Percentiles rank a stretch among this genome's conserved stretches.
phyloP scores from a whole-genome alignment of 2,329 filamentous ascomycete species.

The Cladosporium sp. region DNA sequence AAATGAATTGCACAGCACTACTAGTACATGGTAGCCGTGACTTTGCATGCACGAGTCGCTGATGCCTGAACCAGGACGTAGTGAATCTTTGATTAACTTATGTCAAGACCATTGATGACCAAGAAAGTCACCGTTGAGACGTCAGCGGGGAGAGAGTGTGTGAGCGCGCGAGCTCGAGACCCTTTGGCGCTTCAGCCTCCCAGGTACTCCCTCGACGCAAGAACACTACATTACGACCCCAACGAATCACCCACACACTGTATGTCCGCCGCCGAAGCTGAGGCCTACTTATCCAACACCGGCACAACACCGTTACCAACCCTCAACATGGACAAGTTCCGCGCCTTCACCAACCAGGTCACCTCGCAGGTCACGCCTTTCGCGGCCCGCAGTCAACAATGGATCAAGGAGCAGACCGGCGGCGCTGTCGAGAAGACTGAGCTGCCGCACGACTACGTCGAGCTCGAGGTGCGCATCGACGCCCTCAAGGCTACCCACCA shows the following conservation, averaged over 20 bases:
- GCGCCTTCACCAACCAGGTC: constrained; percentile 59
- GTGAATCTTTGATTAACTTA: too few relatives aligned
- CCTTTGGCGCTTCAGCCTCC: not conserved
- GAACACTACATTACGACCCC: not conserved
- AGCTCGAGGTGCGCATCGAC: constrained; percentile 98
- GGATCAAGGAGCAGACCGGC: constrained; percentile 95
- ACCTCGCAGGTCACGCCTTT: constrained; percentile 88
- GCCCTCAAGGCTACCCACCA: constrained; percentile 95
- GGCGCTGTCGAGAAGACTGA: constrained; percentile 97
- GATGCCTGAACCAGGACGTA: too few relatives aligned
- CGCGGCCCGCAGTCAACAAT: constrained; percentile 90
- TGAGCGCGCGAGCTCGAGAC: not conserved
- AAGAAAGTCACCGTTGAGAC: not conserved
- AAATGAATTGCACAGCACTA: not conserved
- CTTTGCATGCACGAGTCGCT: not conserved
- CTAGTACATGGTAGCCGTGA: not conserved
- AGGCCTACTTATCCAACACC: constrained; percentile 3
- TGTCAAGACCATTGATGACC: not conserved
- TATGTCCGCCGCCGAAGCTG: constrained; percentile 8
- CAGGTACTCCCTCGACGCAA: not conserved
- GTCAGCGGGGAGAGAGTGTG: not conserved
- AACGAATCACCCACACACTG: not conserved
- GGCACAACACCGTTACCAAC: not conserved
- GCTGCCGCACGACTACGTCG: constrained; percentile 94
- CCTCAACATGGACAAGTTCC: constrained; percentile 61